Conservation (phyloP, 73 alveolate species). For the Tetrahymena thermophila region DNA sequence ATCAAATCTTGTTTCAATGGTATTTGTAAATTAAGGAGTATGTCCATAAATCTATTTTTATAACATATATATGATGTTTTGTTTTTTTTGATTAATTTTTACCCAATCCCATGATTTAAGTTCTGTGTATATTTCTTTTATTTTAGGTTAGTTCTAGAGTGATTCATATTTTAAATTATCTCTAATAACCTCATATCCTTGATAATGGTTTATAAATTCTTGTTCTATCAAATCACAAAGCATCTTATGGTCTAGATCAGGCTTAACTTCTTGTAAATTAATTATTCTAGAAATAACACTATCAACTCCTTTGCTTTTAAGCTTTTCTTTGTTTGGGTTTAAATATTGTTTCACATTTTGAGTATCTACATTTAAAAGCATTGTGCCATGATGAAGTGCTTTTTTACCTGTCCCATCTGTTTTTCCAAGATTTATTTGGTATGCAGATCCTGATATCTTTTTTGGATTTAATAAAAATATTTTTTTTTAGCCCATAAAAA, state of each 20-base stretch:
- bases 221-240: constrained; percentile 39
- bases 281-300: constrained; percentile 75
- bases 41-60: constrained; percentile 47
- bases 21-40: constrained; percentile 68
- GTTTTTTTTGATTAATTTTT: background rate
- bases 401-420: constrained; percentile 53
- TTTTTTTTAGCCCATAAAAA: background rate
- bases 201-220: constrained; percentile 15
- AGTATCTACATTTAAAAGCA: constrained; percentile 65
- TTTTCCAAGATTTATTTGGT: constrained; percentile 59
- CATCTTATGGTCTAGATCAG: constrained; percentile 42
- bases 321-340: constrained; percentile 72
- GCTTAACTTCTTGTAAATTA: constrained; percentile 49
- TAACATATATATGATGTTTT: background rate
- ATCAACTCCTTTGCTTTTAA: constrained; percentile 78
- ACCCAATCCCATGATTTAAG: constrained; percentile 75
- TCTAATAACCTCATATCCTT: constrained; percentile 13
- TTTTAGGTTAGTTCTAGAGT: constrained; percentile 44
- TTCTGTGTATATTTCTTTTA: constrained; percentile 52
- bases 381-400: constrained; percentile 89
- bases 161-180: constrained; percentile 17
- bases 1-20: constrained; percentile 66
- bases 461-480: background rate
- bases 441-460: constrained; percentile 66
- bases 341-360: constrained; percentile 59